phyloP scores from a whole-genome alignment of 2,329 filamentous ascomycete species.

The Byssothecium circinans region DNA sequence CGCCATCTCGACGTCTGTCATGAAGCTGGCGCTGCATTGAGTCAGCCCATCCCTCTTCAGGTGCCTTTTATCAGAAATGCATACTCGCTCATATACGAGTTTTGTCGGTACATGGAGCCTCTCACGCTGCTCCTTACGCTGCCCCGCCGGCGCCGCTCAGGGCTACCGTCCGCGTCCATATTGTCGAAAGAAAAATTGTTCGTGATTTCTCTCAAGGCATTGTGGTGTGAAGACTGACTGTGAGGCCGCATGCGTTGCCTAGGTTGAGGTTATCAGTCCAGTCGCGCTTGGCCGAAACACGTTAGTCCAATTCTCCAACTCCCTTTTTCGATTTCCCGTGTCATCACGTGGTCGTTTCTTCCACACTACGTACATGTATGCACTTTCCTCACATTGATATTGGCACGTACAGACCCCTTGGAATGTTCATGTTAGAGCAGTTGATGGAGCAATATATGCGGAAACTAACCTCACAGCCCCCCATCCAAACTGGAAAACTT shows the following conservation, averaged over 20 bases:
- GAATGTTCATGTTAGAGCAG: too few species aligned
- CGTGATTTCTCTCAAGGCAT: conserved; percentile 20
- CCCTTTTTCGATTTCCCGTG: too few species aligned
- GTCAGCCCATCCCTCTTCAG: conserved; percentile 11
- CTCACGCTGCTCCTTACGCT: conserved; percentile 9
- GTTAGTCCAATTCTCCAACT: too few species aligned
- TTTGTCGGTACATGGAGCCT: conserved; percentile 61
- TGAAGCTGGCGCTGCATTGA: conserved; percentile 65
- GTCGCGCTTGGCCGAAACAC: too few species aligned
- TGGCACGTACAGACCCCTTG: too few species aligned
- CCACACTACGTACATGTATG: too few species aligned
- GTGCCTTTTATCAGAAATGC: conserved; percentile 8
- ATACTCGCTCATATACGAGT: conserved; percentile 63
- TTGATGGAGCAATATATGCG: too few species aligned
- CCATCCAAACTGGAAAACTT: too few species aligned
- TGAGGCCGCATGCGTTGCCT: background rate
- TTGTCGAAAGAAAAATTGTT: conserved; percentile 7
- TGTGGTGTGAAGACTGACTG: background rate
- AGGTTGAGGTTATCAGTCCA: too few species aligned
- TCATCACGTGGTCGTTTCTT: too few species aligned
- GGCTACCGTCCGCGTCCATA: conserved; percentile 39
- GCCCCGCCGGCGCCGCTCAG: conserved; percentile 39
- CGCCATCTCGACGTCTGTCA: conserved; percentile 98
- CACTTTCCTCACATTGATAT: too few species aligned
- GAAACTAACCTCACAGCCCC: too few species aligned